Conservation (phyloP, 345 rosid genomes). For the Eucalyptus curtisii region DNA sequence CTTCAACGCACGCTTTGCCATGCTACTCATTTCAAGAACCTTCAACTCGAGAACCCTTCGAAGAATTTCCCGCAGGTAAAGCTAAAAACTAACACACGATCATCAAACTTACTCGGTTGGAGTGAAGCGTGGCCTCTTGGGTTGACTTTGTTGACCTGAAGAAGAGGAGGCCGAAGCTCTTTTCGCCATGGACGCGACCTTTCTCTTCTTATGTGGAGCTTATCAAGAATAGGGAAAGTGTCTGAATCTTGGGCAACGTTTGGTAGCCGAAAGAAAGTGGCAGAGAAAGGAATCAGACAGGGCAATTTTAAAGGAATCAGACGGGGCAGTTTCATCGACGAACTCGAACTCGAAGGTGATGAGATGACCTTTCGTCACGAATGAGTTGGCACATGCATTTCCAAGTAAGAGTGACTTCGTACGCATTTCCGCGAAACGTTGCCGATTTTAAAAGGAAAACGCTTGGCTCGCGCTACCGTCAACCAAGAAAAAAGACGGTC, state of each 20-base stretch:
- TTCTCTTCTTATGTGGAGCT: neutral
- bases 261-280: neutral
- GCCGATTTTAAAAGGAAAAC: neutral
- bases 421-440: neutral
- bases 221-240: neutral
- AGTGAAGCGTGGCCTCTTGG: neutral
- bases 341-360: neutral
- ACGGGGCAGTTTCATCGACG: neutral
- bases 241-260: neutral
- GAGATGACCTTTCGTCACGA: too few relatives aligned
- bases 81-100: neutral
- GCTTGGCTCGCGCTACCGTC: neutral
- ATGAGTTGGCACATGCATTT: neutral
- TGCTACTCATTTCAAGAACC: neutral
- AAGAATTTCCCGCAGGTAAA: neutral
- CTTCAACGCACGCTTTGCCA: fast-evolving
- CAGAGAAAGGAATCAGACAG: neutral
- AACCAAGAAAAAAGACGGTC: neutral
- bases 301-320: too few relatives aligned
- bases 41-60: neutral
- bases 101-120: neutral
- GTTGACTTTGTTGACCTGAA: neutral
- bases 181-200: neutral
- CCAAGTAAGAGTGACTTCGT: neutral
- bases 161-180: neutral